Percentiles rank a stretch among this genome's conserved stretches.
These are phyloP conservation scores for Lepidium africanum DNA, from an alignment of 345 rosid species.

Conservation along the genomic window DNA sequence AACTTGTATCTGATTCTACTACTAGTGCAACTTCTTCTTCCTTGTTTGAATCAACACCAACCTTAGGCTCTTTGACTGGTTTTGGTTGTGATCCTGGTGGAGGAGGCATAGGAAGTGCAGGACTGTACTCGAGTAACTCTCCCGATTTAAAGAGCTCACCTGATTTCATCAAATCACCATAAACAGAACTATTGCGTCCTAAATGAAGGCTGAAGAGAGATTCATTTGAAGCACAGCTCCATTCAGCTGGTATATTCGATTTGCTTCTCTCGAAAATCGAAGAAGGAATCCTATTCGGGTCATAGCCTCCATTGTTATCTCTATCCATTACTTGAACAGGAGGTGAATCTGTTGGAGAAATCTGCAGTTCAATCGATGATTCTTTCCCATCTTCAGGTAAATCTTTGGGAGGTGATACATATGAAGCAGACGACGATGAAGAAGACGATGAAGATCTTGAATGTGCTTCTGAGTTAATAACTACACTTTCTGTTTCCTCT, in stretches of 20 bases:
- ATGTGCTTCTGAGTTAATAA: slow-evolving; percentile 3
- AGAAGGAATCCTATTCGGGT: slow-evolving; percentile 53
- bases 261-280: slow-evolving; percentile 41
- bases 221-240: slow-evolving; percentile 62
- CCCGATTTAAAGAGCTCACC: slow-evolving; percentile 33
- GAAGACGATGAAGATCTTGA: slow-evolving; percentile 31
- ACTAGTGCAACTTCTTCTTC: not conserved
- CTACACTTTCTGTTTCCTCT: not conserved
- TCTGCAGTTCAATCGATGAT: not conserved
- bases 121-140: slow-evolving; percentile 33
- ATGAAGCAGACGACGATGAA: slow-evolving; percentile 27
- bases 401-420: slow-evolving; percentile 35
- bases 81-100: slow-evolving; percentile 8
- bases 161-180: slow-evolving; percentile 22
- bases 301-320: slow-evolving; percentile 24
- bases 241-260: slow-evolving; percentile 38
- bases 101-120: slow-evolving; percentile 31
- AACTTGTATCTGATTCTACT: not conserved
- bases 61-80: not conserved
- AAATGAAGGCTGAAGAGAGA: slow-evolving; percentile 66
- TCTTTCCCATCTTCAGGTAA: slow-evolving; percentile 16
- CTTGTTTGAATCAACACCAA: not conserved
- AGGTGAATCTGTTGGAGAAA: slow-evolving; percentile 45
- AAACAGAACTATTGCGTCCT: slow-evolving; percentile 44
- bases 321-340: slow-evolving; percentile 71